Evolutionary conservation across 805 yeast species (phyloP).

Genomic region (Saccharomycopsis sp.): DNA sequence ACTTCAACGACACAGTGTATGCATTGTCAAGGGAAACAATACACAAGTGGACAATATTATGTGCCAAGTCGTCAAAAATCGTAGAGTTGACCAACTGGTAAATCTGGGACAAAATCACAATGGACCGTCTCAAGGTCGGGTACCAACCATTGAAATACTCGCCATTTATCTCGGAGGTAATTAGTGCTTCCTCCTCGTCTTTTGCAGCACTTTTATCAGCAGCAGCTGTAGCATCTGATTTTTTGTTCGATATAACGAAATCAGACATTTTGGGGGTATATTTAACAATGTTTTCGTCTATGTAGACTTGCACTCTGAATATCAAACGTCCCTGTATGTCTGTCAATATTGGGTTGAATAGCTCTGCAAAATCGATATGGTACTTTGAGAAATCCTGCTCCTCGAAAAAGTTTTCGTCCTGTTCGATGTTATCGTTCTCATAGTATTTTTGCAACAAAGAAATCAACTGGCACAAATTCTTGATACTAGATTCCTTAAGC

Average conservation of each 20-base stretch:
- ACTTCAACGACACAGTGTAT: slow-evolving; percentile 36
- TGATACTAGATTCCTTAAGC: slow-evolving; percentile 63
- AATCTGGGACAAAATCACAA: slow-evolving; percentile 65
- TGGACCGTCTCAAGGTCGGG: slow-evolving; percentile 64
- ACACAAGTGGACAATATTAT: slow-evolving; percentile 75
- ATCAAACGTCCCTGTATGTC: slow-evolving; percentile 78
- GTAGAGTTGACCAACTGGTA: slow-evolving; percentile 71
- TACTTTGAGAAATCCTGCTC: slow-evolving; percentile 27
- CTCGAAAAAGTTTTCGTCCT: slow-evolving; percentile 19
- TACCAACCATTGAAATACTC: slow-evolving; percentile 42
- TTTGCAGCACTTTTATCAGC: slow-evolving; percentile 3
- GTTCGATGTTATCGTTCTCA: slow-evolving; percentile 39
- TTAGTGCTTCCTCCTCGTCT: neutral
- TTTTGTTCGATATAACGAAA: slow-evolving; percentile 47
- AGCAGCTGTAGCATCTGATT: slow-evolving; percentile 8
- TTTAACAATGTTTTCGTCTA: slow-evolving; percentile 60
- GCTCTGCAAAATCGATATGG: slow-evolving; percentile 42
- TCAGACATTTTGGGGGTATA: slow-evolving; percentile 67
- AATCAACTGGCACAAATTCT: slow-evolving; percentile 66
- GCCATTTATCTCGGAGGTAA: slow-evolving; percentile 7
- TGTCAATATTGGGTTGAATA: slow-evolving; percentile 64
- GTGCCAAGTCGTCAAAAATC: slow-evolving; percentile 86
- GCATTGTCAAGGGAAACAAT: slow-evolving; percentile 54
- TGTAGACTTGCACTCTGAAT: slow-evolving; percentile 66
- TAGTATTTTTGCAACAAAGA: slow-evolving; percentile 60